Conservation (phyloP, 2,329 filamentous ascomycete species). For the Botryosphaeria agaves region DNA sequence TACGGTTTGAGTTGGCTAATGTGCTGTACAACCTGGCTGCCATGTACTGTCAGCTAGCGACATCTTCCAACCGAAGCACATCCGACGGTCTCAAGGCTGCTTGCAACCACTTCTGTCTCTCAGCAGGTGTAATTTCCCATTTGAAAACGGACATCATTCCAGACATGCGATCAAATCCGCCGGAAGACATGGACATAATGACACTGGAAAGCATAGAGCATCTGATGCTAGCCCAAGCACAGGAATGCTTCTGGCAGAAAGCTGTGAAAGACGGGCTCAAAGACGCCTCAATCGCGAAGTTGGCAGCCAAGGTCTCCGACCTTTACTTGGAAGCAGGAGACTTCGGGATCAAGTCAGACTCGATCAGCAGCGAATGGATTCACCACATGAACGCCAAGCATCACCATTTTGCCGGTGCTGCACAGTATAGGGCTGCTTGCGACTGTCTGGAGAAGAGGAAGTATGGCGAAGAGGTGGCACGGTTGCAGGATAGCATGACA, state of each 20-base stretch:
- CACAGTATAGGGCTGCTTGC: constrained; percentile 79
- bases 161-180: constrained; percentile 66
- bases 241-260: constrained; percentile 98
- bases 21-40: constrained; percentile 85
- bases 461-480: constrained; percentile 88
- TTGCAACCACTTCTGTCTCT: constrained; percentile 76
- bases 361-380: constrained; percentile 88
- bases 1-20: constrained; percentile 76
- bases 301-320: constrained; percentile 82
- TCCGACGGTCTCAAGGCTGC: constrained; percentile 74
- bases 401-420: constrained; percentile 89
- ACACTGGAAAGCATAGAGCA: constrained; percentile 72
- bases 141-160: constrained; percentile 62
- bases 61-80: constrained; percentile 58
- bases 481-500: constrained; percentile 61
- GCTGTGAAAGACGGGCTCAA: constrained; percentile 88
- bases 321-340: constrained; percentile 75
- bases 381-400: constrained; percentile 96
- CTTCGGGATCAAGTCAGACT: constrained; percentile 72
- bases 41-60: constrained; percentile 82
- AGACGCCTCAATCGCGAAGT: constrained; percentile 77
- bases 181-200: constrained; percentile 87
- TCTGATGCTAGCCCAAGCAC: constrained; percentile 77
- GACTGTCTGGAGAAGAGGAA: constrained; percentile 86
- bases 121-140: constrained; percentile 69